A percentile compares a stretch with the other conserved stretches of the same genome.
These are phyloP conservation scores for Reticulascus tulasneorum DNA, from an alignment of 2,329 filamentous ascomycete genomes.

Conservation along the genomic window DNA sequence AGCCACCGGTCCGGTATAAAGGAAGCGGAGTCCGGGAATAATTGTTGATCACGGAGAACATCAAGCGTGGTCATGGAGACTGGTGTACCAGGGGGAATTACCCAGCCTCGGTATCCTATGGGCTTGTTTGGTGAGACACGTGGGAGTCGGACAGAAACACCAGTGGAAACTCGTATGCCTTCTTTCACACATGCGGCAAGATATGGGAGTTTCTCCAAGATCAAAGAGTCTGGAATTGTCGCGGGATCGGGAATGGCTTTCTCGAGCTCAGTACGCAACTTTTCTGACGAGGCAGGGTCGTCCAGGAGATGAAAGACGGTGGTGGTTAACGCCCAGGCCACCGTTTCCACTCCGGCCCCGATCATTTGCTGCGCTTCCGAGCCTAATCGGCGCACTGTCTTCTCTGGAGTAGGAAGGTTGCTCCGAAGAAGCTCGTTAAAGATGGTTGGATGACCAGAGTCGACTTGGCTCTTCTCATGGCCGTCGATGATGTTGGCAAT, in stretches of 20 bases:
- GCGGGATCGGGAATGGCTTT: not conserved
- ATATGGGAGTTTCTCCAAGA: not conserved
- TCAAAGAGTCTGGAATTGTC: not conserved
- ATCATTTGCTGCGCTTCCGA: not conserved
- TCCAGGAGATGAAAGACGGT: not conserved
- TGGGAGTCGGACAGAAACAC: not conserved
- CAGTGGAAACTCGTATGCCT: not conserved
- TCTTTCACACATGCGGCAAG: not conserved
- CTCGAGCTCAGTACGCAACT: not conserved
- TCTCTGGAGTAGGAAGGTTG: not conserved
- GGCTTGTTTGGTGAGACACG: not conserved
- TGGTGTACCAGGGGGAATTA: not conserved
- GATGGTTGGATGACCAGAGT: no score
- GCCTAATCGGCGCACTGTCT: not conserved
- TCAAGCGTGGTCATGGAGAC: not conserved
- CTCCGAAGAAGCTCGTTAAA: not conserved
- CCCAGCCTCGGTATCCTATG: not conserved
- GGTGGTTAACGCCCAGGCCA: not conserved
- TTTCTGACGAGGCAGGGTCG: not conserved
- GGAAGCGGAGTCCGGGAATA: not conserved
- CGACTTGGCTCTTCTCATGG: no score
- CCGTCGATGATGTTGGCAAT: no score
- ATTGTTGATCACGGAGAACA: not conserved
- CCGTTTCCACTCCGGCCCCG: not conserved
- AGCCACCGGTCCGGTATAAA: constrained; percentile 1